A percentile compares a stretch with the other conserved stretches of the same genome.
Evolutionary conservation across 495 filamentous ascomycete genomes (phyloP).

Genomic region (Trichoderma asperelloides): DNA sequence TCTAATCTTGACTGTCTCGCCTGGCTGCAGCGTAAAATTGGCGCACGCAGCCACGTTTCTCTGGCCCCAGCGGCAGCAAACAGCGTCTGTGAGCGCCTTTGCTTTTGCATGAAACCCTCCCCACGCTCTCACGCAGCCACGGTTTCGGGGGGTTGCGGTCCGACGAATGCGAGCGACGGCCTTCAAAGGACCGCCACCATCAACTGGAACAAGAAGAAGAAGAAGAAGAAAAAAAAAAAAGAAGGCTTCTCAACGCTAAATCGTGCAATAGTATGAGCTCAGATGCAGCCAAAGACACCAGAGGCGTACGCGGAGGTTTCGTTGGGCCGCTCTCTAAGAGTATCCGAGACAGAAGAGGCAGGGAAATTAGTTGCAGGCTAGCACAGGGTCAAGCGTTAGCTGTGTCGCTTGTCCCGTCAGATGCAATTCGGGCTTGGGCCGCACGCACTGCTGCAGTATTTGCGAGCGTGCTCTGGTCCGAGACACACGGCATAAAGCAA

Average conservation of each 20-base stretch:
- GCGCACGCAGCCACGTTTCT: conserved; percentile 3
- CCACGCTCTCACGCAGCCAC: background rate
- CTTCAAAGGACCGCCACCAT: background rate
- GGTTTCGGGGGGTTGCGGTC: background rate
- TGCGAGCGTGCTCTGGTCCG: background rate
- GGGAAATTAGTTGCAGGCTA: background rate
- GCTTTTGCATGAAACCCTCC: background rate
- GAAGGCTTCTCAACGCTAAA: background rate
- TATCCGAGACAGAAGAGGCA: background rate
- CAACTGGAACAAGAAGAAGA: background rate
- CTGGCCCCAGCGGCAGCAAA: background rate
- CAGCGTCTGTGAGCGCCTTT: background rate
- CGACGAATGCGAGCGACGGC: background rate
- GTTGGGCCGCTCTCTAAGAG: background rate
- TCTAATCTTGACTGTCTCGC: background rate
- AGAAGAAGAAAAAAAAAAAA: background rate
- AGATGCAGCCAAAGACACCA: background rate
- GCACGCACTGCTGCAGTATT: background rate
- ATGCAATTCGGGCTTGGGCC: too few relatives aligned
- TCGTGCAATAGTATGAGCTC: background rate
- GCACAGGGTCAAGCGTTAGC: background rate
- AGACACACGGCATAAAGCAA: background rate
- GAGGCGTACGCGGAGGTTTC: background rate
- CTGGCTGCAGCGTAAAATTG: background rate
- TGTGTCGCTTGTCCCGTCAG: background rate